A percentile compares a stretch with the other conserved stretches of the same genome.
Conservation (phyloP, 1,139 yeast species). For the Nakaseomyces sp. region DNA sequence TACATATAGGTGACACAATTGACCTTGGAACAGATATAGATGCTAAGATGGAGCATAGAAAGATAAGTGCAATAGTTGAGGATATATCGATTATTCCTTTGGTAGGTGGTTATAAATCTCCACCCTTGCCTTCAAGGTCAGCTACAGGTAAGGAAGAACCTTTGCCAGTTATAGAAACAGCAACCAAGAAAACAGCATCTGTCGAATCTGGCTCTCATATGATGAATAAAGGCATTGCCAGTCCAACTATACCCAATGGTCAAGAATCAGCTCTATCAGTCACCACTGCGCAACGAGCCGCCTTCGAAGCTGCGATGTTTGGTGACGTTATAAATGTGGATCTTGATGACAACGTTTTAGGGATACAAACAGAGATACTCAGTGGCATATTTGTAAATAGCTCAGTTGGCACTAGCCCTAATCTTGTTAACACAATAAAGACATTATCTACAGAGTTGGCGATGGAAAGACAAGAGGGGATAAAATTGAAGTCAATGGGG, state of each 20-base stretch:
- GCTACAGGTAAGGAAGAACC: constrained; percentile 6
- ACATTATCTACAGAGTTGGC: constrained; percentile 41
- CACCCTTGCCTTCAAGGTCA: constrained; percentile 7
- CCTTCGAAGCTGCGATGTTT: constrained; percentile 69
- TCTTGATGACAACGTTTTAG: constrained; percentile 52
- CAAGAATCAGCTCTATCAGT: constrained; percentile 9
- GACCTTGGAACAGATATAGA: constrained; percentile 91
- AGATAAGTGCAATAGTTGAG: constrained; percentile 73
- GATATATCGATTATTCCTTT: constrained; percentile 55
- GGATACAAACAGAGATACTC: constrained; percentile 45
- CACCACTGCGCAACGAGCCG: constrained; percentile 29
- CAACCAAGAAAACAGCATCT: not conserved
- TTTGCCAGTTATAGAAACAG: constrained; percentile 4
- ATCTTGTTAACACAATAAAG: constrained; percentile 42
- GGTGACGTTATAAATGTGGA: constrained; percentile 59
- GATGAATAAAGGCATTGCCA: not conserved
- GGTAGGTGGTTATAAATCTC: constrained; percentile 16
- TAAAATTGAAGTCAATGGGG: constrained; percentile 38
- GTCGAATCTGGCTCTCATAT: not conserved
- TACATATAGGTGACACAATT: constrained; percentile 67
- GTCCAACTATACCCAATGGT: not conserved
- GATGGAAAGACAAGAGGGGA: constrained; percentile 37
- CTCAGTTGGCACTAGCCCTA: constrained; percentile 47
- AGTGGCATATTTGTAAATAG: constrained; percentile 60
- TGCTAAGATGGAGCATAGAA: constrained; percentile 69